A percentile compares a stretch with the other conserved stretches of the same genome.
phyloP scores from a whole-genome alignment of 345 rosid species.

The Brassica napus region Da-Ae NC_063452.1:63611501-63612000 shows the following conservation, averaged over 20 bases:
- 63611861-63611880: neutral
- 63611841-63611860: neutral
- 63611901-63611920: too few relatives aligned
- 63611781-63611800: neutral
- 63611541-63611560: neutral
- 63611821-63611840: conserved; percentile 7
- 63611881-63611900: conserved; percentile 12
- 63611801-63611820: conserved; percentile 2
- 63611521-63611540: neutral
- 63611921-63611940: too few relatives aligned
- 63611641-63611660: too few relatives aligned
- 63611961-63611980: too few relatives aligned
- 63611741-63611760: neutral
- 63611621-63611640: neutral
- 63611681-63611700: conserved; percentile 6
- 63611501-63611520: neutral
- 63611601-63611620: neutral
- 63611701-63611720: neutral
- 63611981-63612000: too few relatives aligned
- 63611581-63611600: neutral
- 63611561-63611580: neutral
- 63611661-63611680: neutral
- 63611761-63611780: neutral
- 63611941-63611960: too few relatives aligned
- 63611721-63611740: neutral